Conservation (phyloP, 2,329 filamentous ascomycete genomes). For the Pseudogymnoascus sp. region DNA sequence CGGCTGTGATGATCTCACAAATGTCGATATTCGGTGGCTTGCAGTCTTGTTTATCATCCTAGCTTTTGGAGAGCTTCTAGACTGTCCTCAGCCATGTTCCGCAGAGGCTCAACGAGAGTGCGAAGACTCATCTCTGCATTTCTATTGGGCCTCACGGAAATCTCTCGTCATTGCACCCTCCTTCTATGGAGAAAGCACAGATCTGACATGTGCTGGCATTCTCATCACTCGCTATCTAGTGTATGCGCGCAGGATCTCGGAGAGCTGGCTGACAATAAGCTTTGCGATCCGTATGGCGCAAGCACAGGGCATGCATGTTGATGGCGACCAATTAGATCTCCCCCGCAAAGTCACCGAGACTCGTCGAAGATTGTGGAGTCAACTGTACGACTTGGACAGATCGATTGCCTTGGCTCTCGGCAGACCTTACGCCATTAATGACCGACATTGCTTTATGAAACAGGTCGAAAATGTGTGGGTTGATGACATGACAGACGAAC, state of each 20-base stretch:
- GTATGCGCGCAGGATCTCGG: constrained; percentile 32
- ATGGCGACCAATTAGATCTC: constrained; percentile 34
- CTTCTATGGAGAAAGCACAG: constrained; percentile 35
- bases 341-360: constrained; percentile 32
- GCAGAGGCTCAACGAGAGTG: constrained; percentile 31
- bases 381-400: constrained; percentile 34
- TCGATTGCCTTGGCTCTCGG: constrained; percentile 35
- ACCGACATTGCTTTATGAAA: constrained; percentile 33
- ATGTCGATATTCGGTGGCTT: constrained; percentile 36
- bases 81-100: constrained; percentile 28
- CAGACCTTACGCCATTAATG: constrained; percentile 34
- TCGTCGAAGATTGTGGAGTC: constrained; percentile 34
- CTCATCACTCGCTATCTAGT: constrained; percentile 35
- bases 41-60: constrained; percentile 35
- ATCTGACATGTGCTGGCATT: constrained; percentile 35
- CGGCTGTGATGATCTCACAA: constrained; percentile 34
- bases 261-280: constrained; percentile 36
- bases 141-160: constrained; percentile 35
- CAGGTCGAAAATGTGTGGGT: constrained; percentile 34
- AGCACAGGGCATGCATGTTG: constrained; percentile 37
- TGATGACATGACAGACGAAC: constrained; percentile 30
- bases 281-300: constrained; percentile 38
- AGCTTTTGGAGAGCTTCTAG: constrained; percentile 33
- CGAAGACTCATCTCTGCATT: constrained; percentile 34
- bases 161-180: constrained; percentile 36